Evolutionary conservation across 2,329 filamentous ascomycete species (phyloP).

Genomic region (Fusarium sp.): DNA sequence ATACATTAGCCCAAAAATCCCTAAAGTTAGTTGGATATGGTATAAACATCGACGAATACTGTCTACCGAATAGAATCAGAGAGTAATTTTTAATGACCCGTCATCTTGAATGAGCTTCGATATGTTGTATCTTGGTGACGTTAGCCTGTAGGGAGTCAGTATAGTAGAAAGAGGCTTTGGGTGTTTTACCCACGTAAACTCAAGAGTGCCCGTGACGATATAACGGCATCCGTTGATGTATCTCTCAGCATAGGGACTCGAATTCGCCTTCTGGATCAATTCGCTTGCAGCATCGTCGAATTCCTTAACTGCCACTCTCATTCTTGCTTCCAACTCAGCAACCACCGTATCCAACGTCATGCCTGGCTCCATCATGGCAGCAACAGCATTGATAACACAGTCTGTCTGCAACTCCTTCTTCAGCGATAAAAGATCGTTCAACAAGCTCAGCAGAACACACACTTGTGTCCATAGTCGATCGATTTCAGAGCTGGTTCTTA

Average conservation of each 20-base stretch:
- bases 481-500: slow-evolving; percentile 14
- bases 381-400: slow-evolving; percentile 48
- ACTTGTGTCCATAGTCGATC: slow-evolving; percentile 42
- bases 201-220: slow-evolving; percentile 48
- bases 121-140: slow-evolving; percentile 50
- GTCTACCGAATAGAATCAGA: slow-evolving; percentile 33
- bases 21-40: neutral
- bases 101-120: slow-evolving; percentile 46
- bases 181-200: slow-evolving; percentile 48
- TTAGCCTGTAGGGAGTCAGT: slow-evolving; percentile 40
- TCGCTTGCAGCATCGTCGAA: slow-evolving; percentile 42
- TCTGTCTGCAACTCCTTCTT: slow-evolving; percentile 48
- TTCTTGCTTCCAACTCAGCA: slow-evolving; percentile 35
- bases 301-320: slow-evolving; percentile 35
- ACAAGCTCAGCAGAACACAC: slow-evolving; percentile 39
- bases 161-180: neutral
- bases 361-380: slow-evolving; percentile 40
- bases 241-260: slow-evolving; percentile 18
- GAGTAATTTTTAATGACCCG: slow-evolving; percentile 49
- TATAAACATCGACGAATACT: neutral
- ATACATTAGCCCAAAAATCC: neutral
- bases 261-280: slow-evolving; percentile 31
- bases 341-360: slow-evolving; percentile 41
- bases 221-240: slow-evolving; percentile 48
- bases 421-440: slow-evolving; percentile 49